Conservation (phyloP, 2,329 filamentous ascomycete genomes). For the Neoscytalidium dimidiatum region DNA sequence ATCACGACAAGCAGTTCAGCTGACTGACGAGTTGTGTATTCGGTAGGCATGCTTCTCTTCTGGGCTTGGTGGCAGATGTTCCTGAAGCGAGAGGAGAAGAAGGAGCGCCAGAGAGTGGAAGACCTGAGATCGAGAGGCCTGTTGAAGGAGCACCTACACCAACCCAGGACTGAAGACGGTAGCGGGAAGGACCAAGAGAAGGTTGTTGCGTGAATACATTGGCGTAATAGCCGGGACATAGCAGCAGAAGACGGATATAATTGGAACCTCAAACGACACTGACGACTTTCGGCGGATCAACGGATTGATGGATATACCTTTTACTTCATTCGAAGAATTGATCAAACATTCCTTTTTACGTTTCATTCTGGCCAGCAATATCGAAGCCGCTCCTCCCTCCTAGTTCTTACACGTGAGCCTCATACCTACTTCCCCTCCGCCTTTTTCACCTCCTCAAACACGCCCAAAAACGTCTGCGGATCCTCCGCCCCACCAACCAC, state of each 20-base stretch:
- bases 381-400: neutral
- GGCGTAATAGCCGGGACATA: no score
- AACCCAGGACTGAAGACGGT: neutral
- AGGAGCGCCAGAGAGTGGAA: conserved; percentile 22
- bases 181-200: conserved; percentile 1
- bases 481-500: conserved; percentile 74
- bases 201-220: neutral
- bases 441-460: conserved; percentile 64
- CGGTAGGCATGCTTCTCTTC: conserved; percentile 22
- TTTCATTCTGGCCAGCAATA: neutral
- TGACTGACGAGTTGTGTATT: neutral
- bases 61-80: conserved; percentile 24
- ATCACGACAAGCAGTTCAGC: neutral
- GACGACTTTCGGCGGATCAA: neutral
- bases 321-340: neutral
- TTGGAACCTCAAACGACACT: neutral
- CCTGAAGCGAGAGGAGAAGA: conserved; percentile 21
- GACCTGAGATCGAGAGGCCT: conserved; percentile 22
- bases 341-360: neutral
- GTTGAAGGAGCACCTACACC: conserved; percentile 20
- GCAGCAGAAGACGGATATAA: no score
- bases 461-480: conserved; percentile 63
- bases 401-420: neutral
- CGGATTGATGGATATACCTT: neutral
- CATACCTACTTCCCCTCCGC: conserved; percentile 30